Conservation (phyloP, 805 yeast genomes). For the Wickerhamomyces bovis region DNA sequence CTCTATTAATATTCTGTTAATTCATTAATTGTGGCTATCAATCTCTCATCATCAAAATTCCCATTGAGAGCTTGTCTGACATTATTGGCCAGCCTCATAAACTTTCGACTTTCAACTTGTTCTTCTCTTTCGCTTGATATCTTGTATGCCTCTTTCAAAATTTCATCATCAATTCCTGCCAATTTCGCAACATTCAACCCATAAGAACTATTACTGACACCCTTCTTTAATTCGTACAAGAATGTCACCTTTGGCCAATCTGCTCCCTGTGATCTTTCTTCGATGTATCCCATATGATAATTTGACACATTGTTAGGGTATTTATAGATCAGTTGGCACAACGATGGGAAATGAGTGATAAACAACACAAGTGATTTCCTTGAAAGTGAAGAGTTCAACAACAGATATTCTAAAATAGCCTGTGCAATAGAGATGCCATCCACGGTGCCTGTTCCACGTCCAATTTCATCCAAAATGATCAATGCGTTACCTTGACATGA, state of each 20-base stretch:
- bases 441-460: constrained; percentile 74
- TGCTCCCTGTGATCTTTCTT: constrained; percentile 16
- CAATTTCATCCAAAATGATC: constrained; percentile 88
- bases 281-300: constrained; percentile 76
- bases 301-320: constrained; percentile 58
- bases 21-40: background rate
- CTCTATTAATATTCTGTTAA: constrained; percentile 1
- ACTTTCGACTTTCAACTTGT: constrained; percentile 17
- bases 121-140: constrained; percentile 81
- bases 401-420: constrained; percentile 84
- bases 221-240: constrained; percentile 85
- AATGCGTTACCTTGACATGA: constrained; percentile 55
- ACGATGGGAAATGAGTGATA: constrained; percentile 95
- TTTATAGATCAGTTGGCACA: constrained; percentile 68
- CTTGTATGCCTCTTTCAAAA: constrained; percentile 84
- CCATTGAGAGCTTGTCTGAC: background rate
- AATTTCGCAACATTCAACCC: constrained; percentile 97
- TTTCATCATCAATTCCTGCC: constrained; percentile 83
- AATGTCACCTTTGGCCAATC: constrained; percentile 63
- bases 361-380: constrained; percentile 73
- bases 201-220: constrained; percentile 87
- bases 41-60: background rate
- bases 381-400: constrained; percentile 39
- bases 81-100: background rate
- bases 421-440: constrained; percentile 98